Base-by-base conservation (phyloP, 345 rosid genomes). In the Cardiospermum halicacabum region DNA sequence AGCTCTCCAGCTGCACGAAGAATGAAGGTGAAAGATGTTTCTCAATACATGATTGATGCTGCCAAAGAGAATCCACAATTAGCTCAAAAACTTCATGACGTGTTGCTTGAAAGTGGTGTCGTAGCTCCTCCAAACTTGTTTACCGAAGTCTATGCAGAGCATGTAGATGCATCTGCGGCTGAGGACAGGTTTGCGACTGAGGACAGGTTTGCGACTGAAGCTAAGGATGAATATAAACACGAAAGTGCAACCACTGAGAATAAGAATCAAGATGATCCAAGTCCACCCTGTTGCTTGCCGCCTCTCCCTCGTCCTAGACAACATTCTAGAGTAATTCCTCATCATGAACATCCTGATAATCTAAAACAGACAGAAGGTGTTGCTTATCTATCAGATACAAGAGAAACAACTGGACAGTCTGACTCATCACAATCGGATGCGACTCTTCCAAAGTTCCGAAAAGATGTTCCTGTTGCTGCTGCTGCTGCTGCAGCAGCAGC, bases 21-120 rank as follows among this genome's bases (percentile, higher is more conserved):
- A 77, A 92, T 84, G 98, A 89, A 92, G 80, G 96, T 85, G 68
- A 89, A 88, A 85, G 91, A 92, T 76, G 96, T 92, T 69, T 92
- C 98, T 27, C 84, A 78, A 67, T 89, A 92, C 74, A 88, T 92
- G 96, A 85, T 92, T 56, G 89, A 92, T 80, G 98, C 92, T 70
- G 92, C 98, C 57, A 89, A 92, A 76, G 96, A 89, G 73, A 92
- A 92, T 80, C 96, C 98, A 40, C 85, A 83, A 18, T 76, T 92
- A 77, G 96, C 96, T 60, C 91, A 86, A 72, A 89, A 89, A 68
- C 93, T 92, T 75, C 96, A 89, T 70, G 89, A 92, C 48, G 98
- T 92, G 61, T 78, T 92, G 67, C 91, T 84, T 58, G 96, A 92
- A 80, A 92, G 98, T 69, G 98, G 98, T 22, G 91, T 92, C 28